Conservation (phyloP, 1,284 basidiomycete species). For the Fomitopsis palustris region DNA sequence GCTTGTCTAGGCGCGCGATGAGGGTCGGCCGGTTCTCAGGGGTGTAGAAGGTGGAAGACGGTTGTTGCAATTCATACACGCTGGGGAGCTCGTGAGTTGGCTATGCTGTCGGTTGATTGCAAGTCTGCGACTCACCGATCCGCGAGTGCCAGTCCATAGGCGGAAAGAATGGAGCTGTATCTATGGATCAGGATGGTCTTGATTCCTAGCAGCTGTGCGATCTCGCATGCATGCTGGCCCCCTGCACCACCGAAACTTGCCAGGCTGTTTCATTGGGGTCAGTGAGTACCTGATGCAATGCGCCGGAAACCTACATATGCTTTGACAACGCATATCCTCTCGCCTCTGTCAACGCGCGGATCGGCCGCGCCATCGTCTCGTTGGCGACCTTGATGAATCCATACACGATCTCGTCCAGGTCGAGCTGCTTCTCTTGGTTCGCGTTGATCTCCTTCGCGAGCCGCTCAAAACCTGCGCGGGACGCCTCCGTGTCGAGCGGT, state of each 20-base stretch:
- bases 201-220: conserved; percentile 79
- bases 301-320: conserved; percentile 57
- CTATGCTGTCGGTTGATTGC: neutral
- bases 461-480: conserved; percentile 58
- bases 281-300: neutral
- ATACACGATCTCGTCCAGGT: conserved; percentile 86
- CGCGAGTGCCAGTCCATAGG: conserved; percentile 86
- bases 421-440: conserved; percentile 51
- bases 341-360: conserved; percentile 89
- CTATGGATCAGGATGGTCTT: conserved; percentile 82
- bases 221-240: conserved; percentile 90
- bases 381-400: conserved; percentile 95
- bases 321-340: conserved; percentile 81
- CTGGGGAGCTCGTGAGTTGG: conserved; percentile 33
- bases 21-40: conserved; percentile 51
- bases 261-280: conserved; percentile 41
- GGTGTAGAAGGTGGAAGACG: conserved; percentile 74
- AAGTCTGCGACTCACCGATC: conserved; percentile 58
- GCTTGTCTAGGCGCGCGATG: conserved; percentile 59
- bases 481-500: conserved; percentile 72
- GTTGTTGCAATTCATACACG: conserved; percentile 84
- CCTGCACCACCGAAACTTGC: conserved; percentile 91
- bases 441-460: conserved; percentile 68
- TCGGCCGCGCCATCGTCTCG: conserved; percentile 92
- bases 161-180: conserved; percentile 85